Evolutionary conservation across 805 yeast genomes (phyloP).

Genomic region (Wilhelminamyces savonicus): DNA sequence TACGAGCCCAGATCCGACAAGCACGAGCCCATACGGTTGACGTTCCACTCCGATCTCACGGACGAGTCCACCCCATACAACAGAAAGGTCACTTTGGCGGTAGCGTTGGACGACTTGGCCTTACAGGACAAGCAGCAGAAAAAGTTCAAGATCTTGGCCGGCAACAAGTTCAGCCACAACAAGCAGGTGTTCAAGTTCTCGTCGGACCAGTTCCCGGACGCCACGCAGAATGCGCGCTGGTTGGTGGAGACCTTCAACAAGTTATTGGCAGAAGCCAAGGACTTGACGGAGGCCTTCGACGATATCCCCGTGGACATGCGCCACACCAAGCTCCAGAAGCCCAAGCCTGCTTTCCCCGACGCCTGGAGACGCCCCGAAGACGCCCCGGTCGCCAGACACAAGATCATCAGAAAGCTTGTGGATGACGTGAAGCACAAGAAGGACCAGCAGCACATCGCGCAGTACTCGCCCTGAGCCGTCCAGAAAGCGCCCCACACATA

Average conservation of each 20-base stretch:
- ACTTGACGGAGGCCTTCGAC: constrained; percentile 50
- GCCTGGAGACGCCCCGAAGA: constrained; percentile 67
- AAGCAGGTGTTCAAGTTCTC: constrained; percentile 59
- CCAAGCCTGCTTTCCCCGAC: constrained; percentile 57
- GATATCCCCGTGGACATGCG: constrained; percentile 82
- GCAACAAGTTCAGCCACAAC: constrained; percentile 62
- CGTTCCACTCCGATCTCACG: constrained; percentile 59
- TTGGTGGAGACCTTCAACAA: constrained; percentile 58
- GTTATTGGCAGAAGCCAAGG: constrained; percentile 61
- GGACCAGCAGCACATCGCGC: constrained; percentile 25
- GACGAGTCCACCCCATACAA: constrained; percentile 70
- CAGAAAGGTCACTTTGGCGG: constrained; percentile 57
- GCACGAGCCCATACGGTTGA: constrained; percentile 54
- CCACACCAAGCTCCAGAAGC: constrained; percentile 44
- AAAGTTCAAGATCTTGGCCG: constrained; percentile 74
- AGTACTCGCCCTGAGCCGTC: constrained; percentile 16
- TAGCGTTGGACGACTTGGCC: constrained; percentile 47
- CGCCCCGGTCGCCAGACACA: constrained; percentile 47
- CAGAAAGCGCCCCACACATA: too few species aligned
- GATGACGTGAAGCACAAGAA: constrained; percentile 24
- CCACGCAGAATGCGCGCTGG: constrained; percentile 80
- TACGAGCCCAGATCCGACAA: constrained; percentile 45
- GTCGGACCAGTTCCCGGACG: constrained; percentile 59
- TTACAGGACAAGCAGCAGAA: constrained; percentile 51
- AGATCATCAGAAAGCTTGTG: constrained; percentile 27